Evolutionary conservation across 768 basidiomycete genomes (phyloP), one percentile per base, ranked within the genome.

Genomic region (Mycena galopus): DNA sequence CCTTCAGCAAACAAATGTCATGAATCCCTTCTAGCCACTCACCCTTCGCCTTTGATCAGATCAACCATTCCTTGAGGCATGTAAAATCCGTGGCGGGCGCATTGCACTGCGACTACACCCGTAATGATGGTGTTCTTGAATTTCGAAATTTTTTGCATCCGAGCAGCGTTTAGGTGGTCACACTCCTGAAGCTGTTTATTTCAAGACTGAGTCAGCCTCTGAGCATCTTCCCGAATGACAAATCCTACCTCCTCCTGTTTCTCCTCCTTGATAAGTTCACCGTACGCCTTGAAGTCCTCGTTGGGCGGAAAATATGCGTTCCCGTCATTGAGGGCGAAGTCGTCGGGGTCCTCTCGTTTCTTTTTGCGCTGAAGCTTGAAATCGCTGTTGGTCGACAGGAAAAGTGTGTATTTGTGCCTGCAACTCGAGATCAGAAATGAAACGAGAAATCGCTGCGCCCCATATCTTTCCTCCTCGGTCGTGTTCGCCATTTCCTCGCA

Each of bases 81-180:
- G 47, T 69, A 81, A 56, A 80, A 78, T 10, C 80, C 77, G 71
- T 82, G 80, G 4, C 77, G 75, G 8, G 79, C 79, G 69, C 81
- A 82, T 30, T 79, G 76, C 5, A 81, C 58, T 6, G 76, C 75
- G 9, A 82, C 77, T 1, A 81, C 77, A 2, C 81, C 79, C 9
- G 65, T 80, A 39, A 79, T 73, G n/a, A 75, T 76, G 23, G 76
- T 71, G 60, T 77, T 77, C 51, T 77, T 80, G 69, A 79, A 81
- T 37, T 79, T 80, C 42, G 76, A 65, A 7, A 77, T 51, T 64
- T 80, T 80, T 61, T 81, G 81, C 42, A 81, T 74, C 21, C 68
- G 58, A 7, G 74, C 71, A 2, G 79, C 79, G n/a, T 71, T 7
- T 6, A 83, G 75, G 35, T 82, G 79, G 19, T 60, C 56, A 61